Evolutionary conservation across 2,329 filamentous ascomycete species (phyloP), one percentile per base, ranked within the genome.

Genomic region (Penicillium sp.): DNA sequence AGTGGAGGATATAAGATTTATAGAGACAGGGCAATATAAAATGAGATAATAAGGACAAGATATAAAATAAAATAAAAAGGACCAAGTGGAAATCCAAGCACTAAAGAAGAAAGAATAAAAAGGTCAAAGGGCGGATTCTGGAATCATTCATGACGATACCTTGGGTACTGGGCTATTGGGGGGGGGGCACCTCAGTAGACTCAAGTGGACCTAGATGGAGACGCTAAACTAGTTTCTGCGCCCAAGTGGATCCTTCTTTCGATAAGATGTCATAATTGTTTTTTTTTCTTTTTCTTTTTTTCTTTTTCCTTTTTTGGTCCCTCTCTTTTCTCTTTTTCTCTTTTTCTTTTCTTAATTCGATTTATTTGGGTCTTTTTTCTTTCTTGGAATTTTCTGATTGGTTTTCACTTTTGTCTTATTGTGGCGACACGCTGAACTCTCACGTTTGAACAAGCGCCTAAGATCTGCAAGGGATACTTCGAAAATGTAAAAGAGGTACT

Each of bases 121-220:
- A 54, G 42, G 42, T 25, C 49, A 48, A 48, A 55, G 53, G 48
- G 52, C 38, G 41, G 45, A 52, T 64, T 64, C 64, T 58, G 51
- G 63, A 66, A 64, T 64, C 53, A 61, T 63, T 63, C 59, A 61
- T 62, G 55, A 61, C 55, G 55, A 59, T 59, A 61, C 53, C 43
- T 35, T 51, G 38, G 53, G 44, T 55, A 43, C 50, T 55, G 17
- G 15, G 25, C 41, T 43, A 49, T 21, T 1, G 31, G 31, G 29
- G 29, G 29, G 9, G 39, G 49, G 49, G 25, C 38, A 33, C 39
- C 49, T 52, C 53, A 21, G 49, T 57, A 39, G 27, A 45, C 21
- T 36, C 13, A 4, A 15, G 48, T 49, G 47, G 47, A 15, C 8
- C 17, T 7, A 7, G 12, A 29, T 36, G 50, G 52, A 13, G 54